phyloP scores from a whole-genome alignment of 139 green algal species.

The Parachlorella kessleri region DNA sequence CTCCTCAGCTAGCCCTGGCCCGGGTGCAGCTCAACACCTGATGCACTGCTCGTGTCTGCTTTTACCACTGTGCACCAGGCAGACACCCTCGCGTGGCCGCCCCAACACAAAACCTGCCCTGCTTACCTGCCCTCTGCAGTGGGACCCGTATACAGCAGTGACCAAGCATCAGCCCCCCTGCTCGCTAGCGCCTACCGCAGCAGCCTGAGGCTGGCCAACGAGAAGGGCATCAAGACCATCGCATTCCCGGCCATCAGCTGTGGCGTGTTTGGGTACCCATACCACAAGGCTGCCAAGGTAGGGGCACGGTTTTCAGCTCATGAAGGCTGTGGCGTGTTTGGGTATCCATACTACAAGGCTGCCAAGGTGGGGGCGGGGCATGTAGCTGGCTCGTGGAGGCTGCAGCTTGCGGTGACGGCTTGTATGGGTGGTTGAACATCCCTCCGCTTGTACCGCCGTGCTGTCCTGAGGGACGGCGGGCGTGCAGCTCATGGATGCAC shows the following conservation, averaged over 20 bases:
- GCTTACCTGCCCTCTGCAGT: conserved; percentile 41
- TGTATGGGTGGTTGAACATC: not conserved
- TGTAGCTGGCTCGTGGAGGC: not conserved
- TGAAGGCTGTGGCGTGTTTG: conserved; percentile 87
- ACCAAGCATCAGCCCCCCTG: conserved; percentile 50
- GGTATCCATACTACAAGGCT: conserved; percentile 72
- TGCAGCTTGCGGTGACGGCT: not conserved
- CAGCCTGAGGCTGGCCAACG: conserved; percentile 45
- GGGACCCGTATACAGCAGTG: conserved; percentile 76
- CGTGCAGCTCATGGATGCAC: not conserved
- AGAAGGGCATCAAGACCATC: conserved; percentile 59
- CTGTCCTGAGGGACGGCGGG: not conserved
- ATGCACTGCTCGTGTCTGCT: too few species aligned
- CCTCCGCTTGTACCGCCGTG: not conserved
- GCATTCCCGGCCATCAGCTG: conserved; percentile 91
- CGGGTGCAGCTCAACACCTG: too few species aligned
- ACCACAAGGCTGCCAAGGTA: conserved; percentile 69
- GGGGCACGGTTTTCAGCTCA: too few species aligned
- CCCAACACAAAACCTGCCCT: too few species aligned
- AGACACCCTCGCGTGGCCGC: too few species aligned
- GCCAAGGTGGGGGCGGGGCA: conserved; percentile 61
- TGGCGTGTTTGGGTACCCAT: conserved; percentile 84
- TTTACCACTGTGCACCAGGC: too few species aligned
- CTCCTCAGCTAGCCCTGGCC: too few species aligned
- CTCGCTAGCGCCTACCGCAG: conserved; percentile 72